phyloP scores from a whole-genome alignment of 345 rosid genomes.

The Eucalyptus sp. region DNA sequence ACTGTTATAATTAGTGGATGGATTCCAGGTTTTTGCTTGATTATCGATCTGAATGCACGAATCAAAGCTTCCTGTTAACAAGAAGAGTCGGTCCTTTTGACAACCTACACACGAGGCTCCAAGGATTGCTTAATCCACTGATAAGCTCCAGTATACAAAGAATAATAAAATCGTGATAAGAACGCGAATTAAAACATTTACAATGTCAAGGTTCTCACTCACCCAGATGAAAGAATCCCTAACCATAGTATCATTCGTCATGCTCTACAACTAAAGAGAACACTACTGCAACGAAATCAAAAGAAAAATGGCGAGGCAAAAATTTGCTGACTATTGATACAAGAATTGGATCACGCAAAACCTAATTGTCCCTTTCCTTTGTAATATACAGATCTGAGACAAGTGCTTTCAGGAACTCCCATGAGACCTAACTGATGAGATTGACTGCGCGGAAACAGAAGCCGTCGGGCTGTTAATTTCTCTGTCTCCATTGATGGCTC shows the following conservation, averaged over 20 bases:
- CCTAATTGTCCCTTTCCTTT: neutral
- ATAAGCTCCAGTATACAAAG: neutral
- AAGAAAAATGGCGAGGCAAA: neutral
- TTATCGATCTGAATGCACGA: neutral
- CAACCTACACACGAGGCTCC: neutral
- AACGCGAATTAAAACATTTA: slow-evolving; percentile 9
- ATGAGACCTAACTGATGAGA: slow-evolving; percentile 85
- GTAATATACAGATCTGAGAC: slow-evolving; percentile 22
- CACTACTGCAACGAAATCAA: neutral
- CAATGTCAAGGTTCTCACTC: slow-evolving; percentile 1
- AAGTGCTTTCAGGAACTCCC: slow-evolving; percentile 47
- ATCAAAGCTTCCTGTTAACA: neutral
- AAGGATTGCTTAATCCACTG: neutral
- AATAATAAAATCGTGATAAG: neutral
- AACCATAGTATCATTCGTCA: slow-evolving; percentile 1
- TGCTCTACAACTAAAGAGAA: neutral
- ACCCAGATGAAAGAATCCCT: neutral
- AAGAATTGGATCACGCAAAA: slow-evolving; percentile 1
- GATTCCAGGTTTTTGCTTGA: neutral
- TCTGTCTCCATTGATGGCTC: slow-evolving; percentile 64
- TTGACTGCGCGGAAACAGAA: slow-evolving; percentile 93
- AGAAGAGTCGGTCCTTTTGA: neutral
- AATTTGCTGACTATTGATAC: neutral
- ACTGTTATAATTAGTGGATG: neutral
- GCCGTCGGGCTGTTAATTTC: slow-evolving; percentile 90